Conservation (phyloP, 2,329 filamentous ascomycete genomes). For the Aspergillus brasiliensis region DNA sequence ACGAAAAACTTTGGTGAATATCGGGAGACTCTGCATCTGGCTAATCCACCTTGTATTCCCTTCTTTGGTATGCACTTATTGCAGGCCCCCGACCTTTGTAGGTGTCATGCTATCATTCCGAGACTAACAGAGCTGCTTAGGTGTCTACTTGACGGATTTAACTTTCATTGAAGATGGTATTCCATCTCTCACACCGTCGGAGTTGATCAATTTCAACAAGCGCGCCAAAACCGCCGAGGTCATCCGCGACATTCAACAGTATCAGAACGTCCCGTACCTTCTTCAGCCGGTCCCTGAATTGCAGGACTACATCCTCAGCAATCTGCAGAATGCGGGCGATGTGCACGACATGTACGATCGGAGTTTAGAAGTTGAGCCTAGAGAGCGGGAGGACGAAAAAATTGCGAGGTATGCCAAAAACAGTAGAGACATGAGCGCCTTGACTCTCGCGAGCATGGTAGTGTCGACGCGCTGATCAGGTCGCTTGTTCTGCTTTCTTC, state of each 20-base stretch:
- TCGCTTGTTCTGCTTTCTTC: constrained; percentile 16
- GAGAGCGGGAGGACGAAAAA: constrained; percentile 98
- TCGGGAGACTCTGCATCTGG: constrained; percentile 85
- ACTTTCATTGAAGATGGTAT: constrained; percentile 99
- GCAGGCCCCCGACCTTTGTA: background rate
- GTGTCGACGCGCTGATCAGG: constrained; percentile 34
- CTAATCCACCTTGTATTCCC: constrained; percentile 95
- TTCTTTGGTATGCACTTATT: constrained; percentile 79
- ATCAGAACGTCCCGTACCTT: constrained; percentile 95
- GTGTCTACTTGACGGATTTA: constrained; percentile 93
- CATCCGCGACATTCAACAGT: constrained; percentile 97
- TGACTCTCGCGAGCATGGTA: constrained; percentile 37
- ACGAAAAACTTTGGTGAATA: constrained; percentile 99
- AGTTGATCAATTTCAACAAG: constrained; percentile 98
- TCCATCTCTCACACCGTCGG: constrained; percentile 91
- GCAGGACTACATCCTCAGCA: constrained; percentile 94
- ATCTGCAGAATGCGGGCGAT: constrained; percentile 92
- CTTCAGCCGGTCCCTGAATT: constrained; percentile 86
- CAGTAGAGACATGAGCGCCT: constrained; percentile 37
- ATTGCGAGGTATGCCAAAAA: constrained; percentile 82
- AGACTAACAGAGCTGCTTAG: constrained; percentile 48
- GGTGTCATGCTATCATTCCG: background rate
- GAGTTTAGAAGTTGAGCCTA: constrained; percentile 87
- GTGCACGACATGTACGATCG: constrained; percentile 99
- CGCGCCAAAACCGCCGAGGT: constrained; percentile 97